A percentile compares a stretch with the other conserved stretches of the same genome.
phyloP scores from a whole-genome alignment of 2,329 filamentous ascomycete species.

The Botrytis byssoidea region DNA sequence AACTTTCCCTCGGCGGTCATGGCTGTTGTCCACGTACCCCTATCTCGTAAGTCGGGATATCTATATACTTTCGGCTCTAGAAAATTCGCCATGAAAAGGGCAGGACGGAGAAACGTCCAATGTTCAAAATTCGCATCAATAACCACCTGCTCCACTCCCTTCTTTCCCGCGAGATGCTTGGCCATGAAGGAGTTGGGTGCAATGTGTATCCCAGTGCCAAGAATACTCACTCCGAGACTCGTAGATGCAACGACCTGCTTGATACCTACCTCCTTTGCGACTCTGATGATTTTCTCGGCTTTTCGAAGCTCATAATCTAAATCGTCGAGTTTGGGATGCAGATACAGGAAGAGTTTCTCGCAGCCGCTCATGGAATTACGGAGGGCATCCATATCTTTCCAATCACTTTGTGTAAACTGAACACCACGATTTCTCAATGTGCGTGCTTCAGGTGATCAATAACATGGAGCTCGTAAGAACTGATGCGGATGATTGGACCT shows the following conservation, averaged over 20 bases:
- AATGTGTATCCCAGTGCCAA: background rate
- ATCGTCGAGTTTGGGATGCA: background rate
- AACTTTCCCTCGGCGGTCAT: background rate
- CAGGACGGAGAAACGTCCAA: background rate
- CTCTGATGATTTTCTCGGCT: background rate
- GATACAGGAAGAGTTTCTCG: background rate
- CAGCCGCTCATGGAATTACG: background rate
- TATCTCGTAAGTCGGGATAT: background rate
- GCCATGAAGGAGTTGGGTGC: background rate
- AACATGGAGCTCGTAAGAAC: constrained; percentile 37
- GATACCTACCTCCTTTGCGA: background rate
- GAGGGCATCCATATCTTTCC: background rate
- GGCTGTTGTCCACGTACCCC: background rate
- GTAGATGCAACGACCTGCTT: background rate
- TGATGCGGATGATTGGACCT: constrained; percentile 36
- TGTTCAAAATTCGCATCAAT: background rate
- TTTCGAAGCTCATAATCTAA: background rate
- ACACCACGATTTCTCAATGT: background rate
- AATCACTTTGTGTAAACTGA: background rate
- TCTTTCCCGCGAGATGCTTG: background rate
- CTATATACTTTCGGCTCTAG: background rate
- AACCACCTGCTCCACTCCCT: background rate
- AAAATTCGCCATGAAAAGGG: constrained; percentile 3
- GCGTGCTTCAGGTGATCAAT: constrained; percentile 22
- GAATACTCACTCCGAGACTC: background rate